phyloP scores from a whole-genome alignment of 345 rosid genomes.

The Rhizophora mangle region DNA sequence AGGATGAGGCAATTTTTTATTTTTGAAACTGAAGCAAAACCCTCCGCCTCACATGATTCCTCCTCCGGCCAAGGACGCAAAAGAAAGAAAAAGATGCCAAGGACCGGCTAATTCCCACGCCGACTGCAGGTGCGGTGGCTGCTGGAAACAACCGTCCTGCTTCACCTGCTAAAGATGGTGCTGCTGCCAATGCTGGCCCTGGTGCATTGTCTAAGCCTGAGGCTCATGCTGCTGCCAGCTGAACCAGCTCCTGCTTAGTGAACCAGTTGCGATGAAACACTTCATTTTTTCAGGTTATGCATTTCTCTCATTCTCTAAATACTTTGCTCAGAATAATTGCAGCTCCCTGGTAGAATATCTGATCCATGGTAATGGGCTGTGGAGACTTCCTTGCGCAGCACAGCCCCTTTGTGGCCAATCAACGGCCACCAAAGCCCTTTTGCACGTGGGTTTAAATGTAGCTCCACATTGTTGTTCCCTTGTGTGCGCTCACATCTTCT shows the following conservation, averaged over 20 bases:
- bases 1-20: constrained; percentile 74
- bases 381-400: constrained; percentile 12
- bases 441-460: constrained; percentile 25
- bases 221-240: constrained; percentile 21
- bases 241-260: constrained; percentile 28
- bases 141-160: constrained; percentile 24
- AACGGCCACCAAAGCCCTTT: background rate
- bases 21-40: constrained; percentile 67
- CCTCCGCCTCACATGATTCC: constrained; percentile 95
- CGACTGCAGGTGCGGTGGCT: constrained; percentile 17
- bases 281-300: background rate
- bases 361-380: constrained; percentile 1
- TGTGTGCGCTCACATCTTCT: background rate
- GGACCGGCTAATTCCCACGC: constrained; percentile 28
- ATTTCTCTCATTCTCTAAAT: constrained; percentile 5
- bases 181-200: constrained; percentile 14
- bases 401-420: constrained; percentile 14
- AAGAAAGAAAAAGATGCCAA: constrained; percentile 45
- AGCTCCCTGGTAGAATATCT: constrained; percentile 2
- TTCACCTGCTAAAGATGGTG: constrained; percentile 37
- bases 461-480: constrained; percentile 6
- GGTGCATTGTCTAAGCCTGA: constrained; percentile 33
- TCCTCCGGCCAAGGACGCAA: constrained; percentile 49
- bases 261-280: constrained; percentile 14
- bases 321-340: constrained; percentile 26